These are phyloP conservation scores for Aureococcus anophagefferens DNA, from an alignment of 108 stramenopile species.

Conservation along the genomic window DNA sequence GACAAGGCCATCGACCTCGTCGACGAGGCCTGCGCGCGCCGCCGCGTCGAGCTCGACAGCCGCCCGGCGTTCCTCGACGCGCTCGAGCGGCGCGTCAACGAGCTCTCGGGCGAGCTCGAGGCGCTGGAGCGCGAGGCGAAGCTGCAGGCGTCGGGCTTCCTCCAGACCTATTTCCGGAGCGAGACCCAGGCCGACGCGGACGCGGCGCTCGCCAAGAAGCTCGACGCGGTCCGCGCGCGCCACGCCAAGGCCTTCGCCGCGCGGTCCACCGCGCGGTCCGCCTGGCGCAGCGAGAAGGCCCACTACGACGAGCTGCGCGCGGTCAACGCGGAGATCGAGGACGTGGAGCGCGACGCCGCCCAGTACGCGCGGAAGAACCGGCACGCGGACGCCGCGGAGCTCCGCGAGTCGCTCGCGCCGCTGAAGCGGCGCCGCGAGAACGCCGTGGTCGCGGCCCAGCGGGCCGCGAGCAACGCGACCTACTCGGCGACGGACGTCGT, in stretches of 20 bases:
- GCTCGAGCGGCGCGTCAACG: constrained; percentile 67
- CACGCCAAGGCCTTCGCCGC: background rate
- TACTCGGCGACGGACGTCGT: constrained; percentile 55
- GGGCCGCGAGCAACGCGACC: background rate
- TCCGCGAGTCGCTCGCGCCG: background rate
- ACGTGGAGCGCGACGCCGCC: constrained; percentile 45
- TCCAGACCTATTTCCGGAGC: background rate
- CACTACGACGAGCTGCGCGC: constrained; percentile 18
- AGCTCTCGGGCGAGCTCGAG: constrained; percentile 87
- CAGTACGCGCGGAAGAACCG: constrained; percentile 38
- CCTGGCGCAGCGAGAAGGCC: constrained; percentile 5
- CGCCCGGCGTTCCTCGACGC: constrained; percentile 75
- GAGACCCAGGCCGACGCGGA: too few relatives aligned
- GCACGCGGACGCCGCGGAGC: constrained; percentile 26
- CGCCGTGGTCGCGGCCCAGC: background rate
- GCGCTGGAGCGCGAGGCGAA: constrained; percentile 51
- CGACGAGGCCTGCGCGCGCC: constrained; percentile 81
- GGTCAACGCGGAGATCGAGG: constrained; percentile 24
- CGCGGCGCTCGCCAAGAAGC: background rate
- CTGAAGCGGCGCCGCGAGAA: background rate
- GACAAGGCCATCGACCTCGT: constrained; percentile 94
- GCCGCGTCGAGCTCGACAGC: constrained; percentile 75
- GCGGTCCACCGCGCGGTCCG: background rate
- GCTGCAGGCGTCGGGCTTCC: constrained; percentile 14
- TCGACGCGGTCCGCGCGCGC: background rate